Evolutionary conservation across 352 stramenopile genomes (phyloP).

Genomic region (Globisporangium radiosum): DNA sequence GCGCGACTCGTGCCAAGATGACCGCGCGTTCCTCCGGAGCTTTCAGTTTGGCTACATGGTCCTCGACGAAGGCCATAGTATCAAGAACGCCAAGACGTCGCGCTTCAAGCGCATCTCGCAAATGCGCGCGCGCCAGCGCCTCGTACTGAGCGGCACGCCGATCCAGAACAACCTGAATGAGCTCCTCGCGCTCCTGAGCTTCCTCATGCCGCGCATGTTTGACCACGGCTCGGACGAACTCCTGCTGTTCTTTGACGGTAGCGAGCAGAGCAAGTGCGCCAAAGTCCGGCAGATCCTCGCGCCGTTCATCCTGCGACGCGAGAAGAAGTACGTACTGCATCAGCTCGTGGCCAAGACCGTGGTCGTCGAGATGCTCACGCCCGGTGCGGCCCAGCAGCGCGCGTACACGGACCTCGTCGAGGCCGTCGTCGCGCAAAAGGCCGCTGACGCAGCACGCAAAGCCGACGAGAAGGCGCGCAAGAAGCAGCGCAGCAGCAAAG

Average conservation of each 20-base stretch:
- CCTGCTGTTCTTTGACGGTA: slow-evolving; percentile 77
- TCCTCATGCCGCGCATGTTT: slow-evolving; percentile 91
- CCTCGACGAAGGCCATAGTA: slow-evolving; percentile 91
- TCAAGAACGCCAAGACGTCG: slow-evolving; percentile 89
- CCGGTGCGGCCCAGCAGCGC: slow-evolving; percentile 63
- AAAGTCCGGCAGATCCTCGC: slow-evolving; percentile 91
- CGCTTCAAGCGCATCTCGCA: slow-evolving; percentile 87
- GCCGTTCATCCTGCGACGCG: slow-evolving; percentile 95
- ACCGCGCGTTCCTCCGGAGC: slow-evolving; percentile 69
- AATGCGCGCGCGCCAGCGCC: slow-evolving; percentile 56
- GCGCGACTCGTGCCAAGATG: slow-evolving; percentile 74
- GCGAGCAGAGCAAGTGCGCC: slow-evolving; percentile 67
- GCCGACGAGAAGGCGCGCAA: slow-evolving; percentile 49
- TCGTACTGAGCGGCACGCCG: slow-evolving; percentile 84
- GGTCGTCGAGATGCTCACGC: slow-evolving; percentile 76
- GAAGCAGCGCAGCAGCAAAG: slow-evolving; percentile 42
- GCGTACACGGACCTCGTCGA: slow-evolving; percentile 85
- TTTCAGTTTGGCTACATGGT: slow-evolving; percentile 91
- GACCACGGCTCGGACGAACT: slow-evolving; percentile 76
- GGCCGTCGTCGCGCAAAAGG: slow-evolving; percentile 57
- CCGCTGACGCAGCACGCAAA: slow-evolving; percentile 35
- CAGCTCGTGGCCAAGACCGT: slow-evolving; percentile 88
- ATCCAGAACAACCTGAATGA: slow-evolving; percentile 90
- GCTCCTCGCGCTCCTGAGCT: slow-evolving; percentile 86
- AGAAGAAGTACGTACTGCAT: slow-evolving; percentile 94